A percentile compares a stretch with the other conserved stretches of the same genome.
phyloP scores from a whole-genome alignment of 2,329 filamentous ascomycete species.

The Aspergillus intermedius region DNA sequence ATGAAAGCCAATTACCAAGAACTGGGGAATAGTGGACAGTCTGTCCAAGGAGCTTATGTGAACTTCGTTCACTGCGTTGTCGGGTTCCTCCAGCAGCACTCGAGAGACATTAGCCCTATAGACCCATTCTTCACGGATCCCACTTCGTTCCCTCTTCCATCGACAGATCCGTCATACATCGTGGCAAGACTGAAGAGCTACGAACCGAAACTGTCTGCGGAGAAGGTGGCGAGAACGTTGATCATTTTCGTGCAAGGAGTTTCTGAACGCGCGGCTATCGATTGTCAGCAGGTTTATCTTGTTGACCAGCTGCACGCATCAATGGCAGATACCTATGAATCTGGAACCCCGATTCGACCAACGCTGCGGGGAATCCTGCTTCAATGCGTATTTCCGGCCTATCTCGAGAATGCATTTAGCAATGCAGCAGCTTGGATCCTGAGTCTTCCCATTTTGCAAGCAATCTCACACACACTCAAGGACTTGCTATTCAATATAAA shows the following conservation, averaged over 20 bases:
- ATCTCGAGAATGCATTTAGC: conserved; percentile 45
- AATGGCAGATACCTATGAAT: conserved; percentile 41
- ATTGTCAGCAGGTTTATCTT: conserved; percentile 53
- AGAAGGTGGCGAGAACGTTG: conserved; percentile 48
- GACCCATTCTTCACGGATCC: conserved; percentile 57
- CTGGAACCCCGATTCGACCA: conserved; percentile 32
- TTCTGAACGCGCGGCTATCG: conserved; percentile 52
- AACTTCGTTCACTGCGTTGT: conserved; percentile 57
- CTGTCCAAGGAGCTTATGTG: conserved; percentile 49
- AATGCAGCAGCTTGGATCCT: conserved; percentile 47
- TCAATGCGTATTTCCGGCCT: conserved; percentile 51
- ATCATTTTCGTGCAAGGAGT: conserved; percentile 55
- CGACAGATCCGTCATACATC: conserved; percentile 56
- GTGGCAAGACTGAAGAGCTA: conserved; percentile 56
- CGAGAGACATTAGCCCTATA: conserved; percentile 48
- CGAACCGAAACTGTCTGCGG: conserved; percentile 45
- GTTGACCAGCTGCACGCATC: conserved; percentile 48
- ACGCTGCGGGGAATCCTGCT: conserved; percentile 48
- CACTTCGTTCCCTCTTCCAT: conserved; percentile 53
- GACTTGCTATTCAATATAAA: conserved; percentile 43
- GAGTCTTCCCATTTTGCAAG: conserved; percentile 47
- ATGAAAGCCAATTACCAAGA: conserved; percentile 59
- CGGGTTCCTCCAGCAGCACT: conserved; percentile 55
- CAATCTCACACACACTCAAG: conserved; percentile 37
- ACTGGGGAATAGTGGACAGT: conserved; percentile 32